These are phyloP conservation scores for Neonectria neomacrospora DNA, from an alignment of 2,329 filamentous ascomycete genomes.

Conservation along the genomic window DNA sequence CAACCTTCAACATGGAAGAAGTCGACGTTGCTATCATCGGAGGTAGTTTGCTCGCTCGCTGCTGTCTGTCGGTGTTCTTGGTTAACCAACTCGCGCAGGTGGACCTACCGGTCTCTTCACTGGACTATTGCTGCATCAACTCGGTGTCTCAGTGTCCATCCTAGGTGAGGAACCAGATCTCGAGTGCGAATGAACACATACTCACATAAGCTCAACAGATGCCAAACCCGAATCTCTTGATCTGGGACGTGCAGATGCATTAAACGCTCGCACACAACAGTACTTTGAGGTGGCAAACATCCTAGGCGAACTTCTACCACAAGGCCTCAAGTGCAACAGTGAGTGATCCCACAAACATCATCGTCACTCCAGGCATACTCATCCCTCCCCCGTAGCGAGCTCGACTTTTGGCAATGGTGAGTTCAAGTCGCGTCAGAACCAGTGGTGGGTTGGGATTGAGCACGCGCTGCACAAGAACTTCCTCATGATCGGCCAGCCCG, in stretches of 20 bases:
- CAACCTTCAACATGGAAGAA: slow-evolving; percentile 25
- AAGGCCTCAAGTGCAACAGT: slow-evolving; percentile 63
- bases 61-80: slow-evolving; percentile 10
- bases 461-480: slow-evolving; percentile 60
- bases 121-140: slow-evolving; percentile 54
- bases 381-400: slow-evolving; percentile 49
- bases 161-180: slow-evolving; percentile 44
- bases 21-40: slow-evolving; percentile 53
- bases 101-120: slow-evolving; percentile 60
- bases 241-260: slow-evolving; percentile 58
- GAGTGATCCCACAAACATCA: slow-evolving; percentile 29
- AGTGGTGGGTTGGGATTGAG: slow-evolving; percentile 60
- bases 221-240: slow-evolving; percentile 52
- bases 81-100: slow-evolving; percentile 41
- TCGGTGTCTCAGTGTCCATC: slow-evolving; percentile 55
- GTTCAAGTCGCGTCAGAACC: slow-evolving; percentile 59
- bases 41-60: slow-evolving; percentile 35
- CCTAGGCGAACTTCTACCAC: slow-evolving; percentile 53
- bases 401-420: slow-evolving; percentile 58
- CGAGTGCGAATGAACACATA: background rate
- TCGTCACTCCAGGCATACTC: background rate
- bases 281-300: slow-evolving; percentile 58
- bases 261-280: slow-evolving; percentile 62
- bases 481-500: slow-evolving; percentile 62
- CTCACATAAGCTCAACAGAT: slow-evolving; percentile 43